phyloP scores from a whole-genome alignment of 768 basidiomycete genomes.

The Kwoniella mangroviensis region DNA sequence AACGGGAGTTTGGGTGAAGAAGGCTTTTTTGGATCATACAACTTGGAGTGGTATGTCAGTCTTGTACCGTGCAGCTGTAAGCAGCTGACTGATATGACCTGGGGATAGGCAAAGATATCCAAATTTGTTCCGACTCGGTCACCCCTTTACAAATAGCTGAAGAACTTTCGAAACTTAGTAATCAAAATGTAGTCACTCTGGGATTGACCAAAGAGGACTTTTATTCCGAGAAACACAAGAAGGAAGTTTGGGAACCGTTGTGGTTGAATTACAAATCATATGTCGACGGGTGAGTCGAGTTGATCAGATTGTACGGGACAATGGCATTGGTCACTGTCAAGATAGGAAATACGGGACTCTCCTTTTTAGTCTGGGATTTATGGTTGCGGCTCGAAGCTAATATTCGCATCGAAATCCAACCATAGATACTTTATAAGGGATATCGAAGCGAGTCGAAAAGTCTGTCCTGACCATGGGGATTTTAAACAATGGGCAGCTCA shows the following conservation, averaged over 20 bases:
- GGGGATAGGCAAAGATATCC: constrained; percentile 13
- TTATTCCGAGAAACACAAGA: background rate
- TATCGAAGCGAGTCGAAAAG: constrained; percentile 9
- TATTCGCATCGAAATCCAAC: no score
- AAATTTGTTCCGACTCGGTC: constrained; percentile 2
- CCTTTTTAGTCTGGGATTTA: no score
- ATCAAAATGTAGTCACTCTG: background rate
- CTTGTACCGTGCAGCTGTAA: no score
- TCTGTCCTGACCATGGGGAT: constrained; percentile 8
- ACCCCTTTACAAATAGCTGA: constrained; percentile 4
- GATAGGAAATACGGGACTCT: no score
- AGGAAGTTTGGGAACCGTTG: background rate
- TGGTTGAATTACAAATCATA: constrained; percentile 4
- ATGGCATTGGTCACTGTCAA: no score
- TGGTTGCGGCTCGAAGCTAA: no score
- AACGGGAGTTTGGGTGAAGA: constrained; percentile 14
- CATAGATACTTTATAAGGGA: background rate
- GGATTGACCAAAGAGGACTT: constrained; percentile 8
- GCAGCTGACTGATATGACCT: background rate
- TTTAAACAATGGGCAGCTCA: constrained; percentile 9
- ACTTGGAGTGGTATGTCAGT: constrained; percentile 1
- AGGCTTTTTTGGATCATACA: constrained; percentile 16
- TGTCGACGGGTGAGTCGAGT: constrained; percentile 4
- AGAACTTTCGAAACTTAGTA: background rate
- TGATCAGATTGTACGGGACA: background rate